Evolutionary conservation across 331 rosid species (phyloP).

Genomic region (Malus hybrid): DNA sequence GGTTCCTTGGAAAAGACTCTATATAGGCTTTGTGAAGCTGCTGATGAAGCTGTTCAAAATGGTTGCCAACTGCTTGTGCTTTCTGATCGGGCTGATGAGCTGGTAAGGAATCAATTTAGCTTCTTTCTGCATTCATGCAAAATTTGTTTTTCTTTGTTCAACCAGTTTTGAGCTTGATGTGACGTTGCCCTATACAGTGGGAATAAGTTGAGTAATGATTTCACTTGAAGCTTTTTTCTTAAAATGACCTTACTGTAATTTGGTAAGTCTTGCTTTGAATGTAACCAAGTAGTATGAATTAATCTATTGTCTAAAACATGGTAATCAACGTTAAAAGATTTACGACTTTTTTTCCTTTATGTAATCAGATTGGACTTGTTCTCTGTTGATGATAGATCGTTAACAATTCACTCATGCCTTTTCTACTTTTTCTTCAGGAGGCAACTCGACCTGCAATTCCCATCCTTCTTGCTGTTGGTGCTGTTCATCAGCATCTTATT

Average conservation of each 20-base stretch:
- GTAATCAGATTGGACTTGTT: background rate
- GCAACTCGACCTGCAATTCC: slow-evolving; percentile 96
- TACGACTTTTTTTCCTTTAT: background rate
- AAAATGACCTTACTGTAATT: background rate
- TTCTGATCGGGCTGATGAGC: slow-evolving; percentile 81
- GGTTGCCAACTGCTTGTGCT: slow-evolving; percentile 90
- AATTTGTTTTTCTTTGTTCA: background rate
- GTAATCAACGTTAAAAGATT: background rate
- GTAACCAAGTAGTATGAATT: background rate
- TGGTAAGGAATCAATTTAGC: slow-evolving; percentile 41
- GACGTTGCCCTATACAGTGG: background rate
- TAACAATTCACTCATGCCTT: slow-evolving; percentile 7
- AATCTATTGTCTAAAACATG: background rate
- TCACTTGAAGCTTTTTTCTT: too few relatives aligned
- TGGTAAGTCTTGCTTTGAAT: background rate
- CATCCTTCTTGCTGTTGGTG: slow-evolving; percentile 92
- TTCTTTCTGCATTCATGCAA: background rate
- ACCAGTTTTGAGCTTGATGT: background rate
- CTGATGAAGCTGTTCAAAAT: slow-evolving; percentile 98
- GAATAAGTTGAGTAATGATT: background rate
- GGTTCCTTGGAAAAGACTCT: slow-evolving; percentile 83
- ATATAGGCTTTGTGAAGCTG: slow-evolving; percentile 83
- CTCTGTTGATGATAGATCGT: background rate
- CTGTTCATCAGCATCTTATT: slow-evolving; percentile 98
- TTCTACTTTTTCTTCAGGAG: slow-evolving; percentile 37